Evolutionary conservation across 2,329 filamentous ascomycete species (phyloP).

Genomic region (Paecilomyces dactylethromorphus): DNA sequence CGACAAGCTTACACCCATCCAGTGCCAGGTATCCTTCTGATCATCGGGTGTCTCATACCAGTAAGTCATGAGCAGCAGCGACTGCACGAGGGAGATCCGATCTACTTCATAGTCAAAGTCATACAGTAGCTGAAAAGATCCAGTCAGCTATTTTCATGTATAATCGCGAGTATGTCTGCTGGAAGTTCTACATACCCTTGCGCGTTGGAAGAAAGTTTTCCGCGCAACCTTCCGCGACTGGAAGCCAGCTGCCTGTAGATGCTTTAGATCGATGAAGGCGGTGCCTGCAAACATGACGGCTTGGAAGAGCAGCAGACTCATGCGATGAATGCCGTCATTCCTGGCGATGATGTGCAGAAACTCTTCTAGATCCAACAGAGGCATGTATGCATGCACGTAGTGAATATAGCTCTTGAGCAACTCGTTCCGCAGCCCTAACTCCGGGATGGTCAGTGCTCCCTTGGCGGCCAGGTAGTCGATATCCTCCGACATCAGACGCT

Average conservation of each 20-base stretch:
- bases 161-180: slow-evolving; percentile 5
- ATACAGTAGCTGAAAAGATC: slow-evolving; percentile 63
- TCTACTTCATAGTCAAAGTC: slow-evolving; percentile 94
- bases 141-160: background rate
- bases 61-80: slow-evolving; percentile 86
- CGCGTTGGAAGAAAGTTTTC: slow-evolving; percentile 82
- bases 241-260: slow-evolving; percentile 71
- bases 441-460: slow-evolving; percentile 73
- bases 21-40: slow-evolving; percentile 97
- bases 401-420: slow-evolving; percentile 77
- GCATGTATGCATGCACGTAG: slow-evolving; percentile 93
- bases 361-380: slow-evolving; percentile 64
- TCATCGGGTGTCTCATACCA: slow-evolving; percentile 98
- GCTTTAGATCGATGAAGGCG: slow-evolving; percentile 76
- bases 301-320: slow-evolving; percentile 85
- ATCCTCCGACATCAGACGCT: slow-evolving; percentile 72
- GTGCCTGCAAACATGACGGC: slow-evolving; percentile 91
- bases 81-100: slow-evolving; percentile 80
- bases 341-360: slow-evolving; percentile 52
- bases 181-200: slow-evolving; percentile 55
- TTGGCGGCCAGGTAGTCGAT: slow-evolving; percentile 77
- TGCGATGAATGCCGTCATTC: slow-evolving; percentile 62
- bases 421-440: slow-evolving; percentile 65
- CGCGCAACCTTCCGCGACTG: slow-evolving; percentile 70
- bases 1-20: slow-evolving; percentile 95